Conservation (phyloP, 176 grass and related monocot species). For the Carex littledalei region DNA sequence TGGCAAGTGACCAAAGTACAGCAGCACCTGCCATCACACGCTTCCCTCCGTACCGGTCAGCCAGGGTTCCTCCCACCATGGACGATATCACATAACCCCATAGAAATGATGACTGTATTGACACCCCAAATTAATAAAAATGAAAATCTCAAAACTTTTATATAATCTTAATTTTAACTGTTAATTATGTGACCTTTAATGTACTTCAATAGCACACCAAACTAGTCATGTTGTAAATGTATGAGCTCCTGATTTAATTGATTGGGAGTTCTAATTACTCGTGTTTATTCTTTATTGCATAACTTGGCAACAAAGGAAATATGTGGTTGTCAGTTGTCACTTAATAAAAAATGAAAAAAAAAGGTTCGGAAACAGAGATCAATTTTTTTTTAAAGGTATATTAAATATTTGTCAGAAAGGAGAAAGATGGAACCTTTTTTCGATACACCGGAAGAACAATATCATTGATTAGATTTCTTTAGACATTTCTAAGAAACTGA, state of each 20-base stretch:
- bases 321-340: neutral
- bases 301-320: neutral
- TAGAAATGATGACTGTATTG: conserved; percentile 81
- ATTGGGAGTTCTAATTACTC: neutral
- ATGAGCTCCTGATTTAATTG: neutral
- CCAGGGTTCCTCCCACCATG: conserved; percentile 84
- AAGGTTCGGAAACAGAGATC: neutral
- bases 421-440: too few species aligned
- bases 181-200: neutral
- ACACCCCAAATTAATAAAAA: neutral
- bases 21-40: conserved; percentile 80
- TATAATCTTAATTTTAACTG: neutral
- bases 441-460: too few species aligned
- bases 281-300: neutral
- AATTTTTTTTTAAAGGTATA: too few species aligned
- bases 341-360: neutral
- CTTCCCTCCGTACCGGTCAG: conserved; percentile 86
- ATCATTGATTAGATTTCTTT: too few species aligned
- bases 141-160: neutral
- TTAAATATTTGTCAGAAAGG: too few species aligned
- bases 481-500: too few species aligned
- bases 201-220: neutral
- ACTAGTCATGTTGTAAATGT: neutral
- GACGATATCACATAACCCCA: conserved; percentile 95
- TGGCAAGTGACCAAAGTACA: conserved; percentile 83